Conservation (phyloP, 139 green algal species). For the Monoraphidium neglectum region DNA sequence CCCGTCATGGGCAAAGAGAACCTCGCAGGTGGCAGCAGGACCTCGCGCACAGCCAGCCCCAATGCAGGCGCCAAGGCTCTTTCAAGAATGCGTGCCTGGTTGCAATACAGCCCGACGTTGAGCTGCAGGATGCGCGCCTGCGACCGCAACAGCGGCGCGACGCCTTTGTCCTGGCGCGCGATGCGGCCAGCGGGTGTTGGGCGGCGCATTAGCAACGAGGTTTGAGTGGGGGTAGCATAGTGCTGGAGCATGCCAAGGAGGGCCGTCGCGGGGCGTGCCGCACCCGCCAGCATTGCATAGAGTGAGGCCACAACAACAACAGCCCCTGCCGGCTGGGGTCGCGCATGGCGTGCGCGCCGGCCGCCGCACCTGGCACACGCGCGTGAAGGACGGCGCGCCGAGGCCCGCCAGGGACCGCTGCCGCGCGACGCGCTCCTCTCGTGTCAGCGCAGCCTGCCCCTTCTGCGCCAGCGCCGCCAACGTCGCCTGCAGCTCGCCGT, state of each 20-base stretch:
- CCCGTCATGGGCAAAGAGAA: too few species aligned
- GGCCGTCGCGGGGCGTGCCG: conserved; percentile 16
- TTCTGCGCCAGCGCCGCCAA: conserved; percentile 32
- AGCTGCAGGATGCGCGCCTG: conserved; percentile 84
- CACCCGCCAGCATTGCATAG: background rate
- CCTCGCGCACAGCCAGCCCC: too few species aligned
- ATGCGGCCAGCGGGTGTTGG: background rate
- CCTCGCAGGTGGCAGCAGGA: too few species aligned
- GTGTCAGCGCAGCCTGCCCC: conserved; percentile 74
- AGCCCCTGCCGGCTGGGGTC: too few species aligned
- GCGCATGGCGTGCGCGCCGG: background rate
- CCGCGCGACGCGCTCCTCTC: conserved; percentile 65
- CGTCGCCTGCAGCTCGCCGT: conserved; percentile 64
- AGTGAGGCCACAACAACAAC: too few species aligned
- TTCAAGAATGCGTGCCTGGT: conserved; percentile 75
- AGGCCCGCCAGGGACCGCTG: conserved; percentile 71
- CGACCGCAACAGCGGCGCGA: conserved; percentile 50
- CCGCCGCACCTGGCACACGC: background rate
- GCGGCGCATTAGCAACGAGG: too few species aligned
- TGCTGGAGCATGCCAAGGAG: conserved; percentile 27
- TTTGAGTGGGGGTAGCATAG: conserved; percentile 12
- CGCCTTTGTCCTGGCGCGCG: conserved; percentile 32
- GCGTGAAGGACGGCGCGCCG: conserved; percentile 46
- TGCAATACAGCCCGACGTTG: conserved; percentile 99
- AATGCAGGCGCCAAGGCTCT: too few species aligned